Conservation (phyloP, 257 asterid species). For the Nyctanthes arbortristis region DNA sequence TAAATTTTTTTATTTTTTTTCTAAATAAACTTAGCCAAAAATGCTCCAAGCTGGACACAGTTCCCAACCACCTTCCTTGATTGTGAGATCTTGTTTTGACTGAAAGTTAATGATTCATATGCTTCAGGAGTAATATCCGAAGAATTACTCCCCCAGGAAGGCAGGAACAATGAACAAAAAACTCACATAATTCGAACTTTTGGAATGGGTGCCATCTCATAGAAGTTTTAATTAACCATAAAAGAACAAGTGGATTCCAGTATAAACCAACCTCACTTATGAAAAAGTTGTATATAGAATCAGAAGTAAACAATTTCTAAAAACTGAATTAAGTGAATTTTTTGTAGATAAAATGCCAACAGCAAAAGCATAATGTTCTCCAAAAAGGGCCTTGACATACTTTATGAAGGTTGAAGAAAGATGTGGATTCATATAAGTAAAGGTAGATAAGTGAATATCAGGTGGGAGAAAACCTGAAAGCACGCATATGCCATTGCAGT, state of each 20-base stretch:
- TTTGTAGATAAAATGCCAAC: no score
- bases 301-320: background rate
- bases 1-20: background rate
- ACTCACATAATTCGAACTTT: background rate
- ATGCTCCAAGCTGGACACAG: no score
- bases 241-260: background rate
- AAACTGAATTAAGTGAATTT: no score
- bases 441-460: slow-evolving; percentile 10
- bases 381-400: background rate
- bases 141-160: background rate
- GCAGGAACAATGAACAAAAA: background rate
- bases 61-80: no score
- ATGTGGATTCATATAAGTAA: background rate
- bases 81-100: background rate
- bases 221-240: background rate
- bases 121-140: background rate
- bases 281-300: background rate
- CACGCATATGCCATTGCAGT: slow-evolving; percentile 94
- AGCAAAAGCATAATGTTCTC: background rate
- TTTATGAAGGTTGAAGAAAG: slow-evolving; percentile 7
- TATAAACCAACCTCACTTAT: background rate
- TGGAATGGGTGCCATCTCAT: background rate
- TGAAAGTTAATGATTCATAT: background rate
- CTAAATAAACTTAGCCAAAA: background rate
- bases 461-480: slow-evolving; percentile 67